phyloP scores from a whole-genome alignment of 768 basidiomycete genomes.

The Pholiota conissans region DNA sequence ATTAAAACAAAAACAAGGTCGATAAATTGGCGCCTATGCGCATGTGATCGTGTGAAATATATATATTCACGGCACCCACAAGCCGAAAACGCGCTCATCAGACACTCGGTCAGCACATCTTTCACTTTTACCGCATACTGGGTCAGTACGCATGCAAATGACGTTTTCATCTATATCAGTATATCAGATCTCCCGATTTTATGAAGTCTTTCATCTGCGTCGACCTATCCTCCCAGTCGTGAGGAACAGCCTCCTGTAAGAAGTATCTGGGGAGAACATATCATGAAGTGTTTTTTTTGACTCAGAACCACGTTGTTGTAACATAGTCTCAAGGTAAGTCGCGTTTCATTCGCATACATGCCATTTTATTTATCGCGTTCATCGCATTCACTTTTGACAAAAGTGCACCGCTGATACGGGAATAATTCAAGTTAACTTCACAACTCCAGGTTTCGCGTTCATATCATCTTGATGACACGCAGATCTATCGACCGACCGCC shows the following conservation, averaged over 20 bases:
- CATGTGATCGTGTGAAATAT: not conserved
- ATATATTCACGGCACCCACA: too few relatives aligned
- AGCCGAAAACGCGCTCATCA: too few relatives aligned
- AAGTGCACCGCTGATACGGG: too few relatives aligned
- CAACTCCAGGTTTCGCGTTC: not conserved
- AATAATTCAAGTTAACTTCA: too few relatives aligned
- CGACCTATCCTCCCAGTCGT: not conserved
- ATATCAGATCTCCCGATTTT: not conserved
- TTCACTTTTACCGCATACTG: too few relatives aligned
- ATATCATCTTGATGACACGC: not conserved
- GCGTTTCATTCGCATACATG: not conserved
- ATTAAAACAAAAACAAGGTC: too few relatives aligned
- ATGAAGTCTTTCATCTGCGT: not conserved
- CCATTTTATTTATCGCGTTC: too few relatives aligned
- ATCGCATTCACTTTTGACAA: not conserved
- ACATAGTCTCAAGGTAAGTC: too few relatives aligned
- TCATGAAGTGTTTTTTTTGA: too few relatives aligned
- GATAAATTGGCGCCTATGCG: too few relatives aligned
- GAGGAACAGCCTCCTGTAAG: not conserved
- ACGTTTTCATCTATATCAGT: not conserved
- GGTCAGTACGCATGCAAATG: not conserved
- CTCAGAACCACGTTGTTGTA: too few relatives aligned
- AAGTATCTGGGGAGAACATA: not conserved
- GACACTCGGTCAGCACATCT: too few relatives aligned
- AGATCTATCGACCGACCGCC: not conserved